Percentiles rank a stretch among this genome's conserved stretches.
Conservation (phyloP, 2,329 filamentous ascomycete species). For the Polytolypa hystricis region DNA sequence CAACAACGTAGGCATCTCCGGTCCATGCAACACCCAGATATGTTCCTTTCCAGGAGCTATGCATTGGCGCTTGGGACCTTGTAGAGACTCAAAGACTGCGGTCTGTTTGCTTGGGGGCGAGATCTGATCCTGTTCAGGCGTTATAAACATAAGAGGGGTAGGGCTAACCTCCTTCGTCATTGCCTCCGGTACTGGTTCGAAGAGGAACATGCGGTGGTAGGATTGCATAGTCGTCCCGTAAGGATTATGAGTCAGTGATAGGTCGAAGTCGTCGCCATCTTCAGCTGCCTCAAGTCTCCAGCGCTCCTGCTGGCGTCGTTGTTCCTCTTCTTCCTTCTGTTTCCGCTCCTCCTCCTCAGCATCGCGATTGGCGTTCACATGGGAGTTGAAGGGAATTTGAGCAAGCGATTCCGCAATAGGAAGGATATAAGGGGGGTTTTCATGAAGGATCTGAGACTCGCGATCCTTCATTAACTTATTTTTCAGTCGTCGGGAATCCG, state of each 20-base stretch:
- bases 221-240: slow-evolving; percentile 19
- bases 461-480: slow-evolving; percentile 25
- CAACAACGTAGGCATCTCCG: slow-evolving; percentile 12
- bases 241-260: slow-evolving; percentile 6
- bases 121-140: slow-evolving; percentile 18
- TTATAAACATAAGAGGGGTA: slow-evolving; percentile 18
- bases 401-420: slow-evolving; percentile 25
- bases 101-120: slow-evolving; percentile 15
- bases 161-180: slow-evolving; percentile 12
- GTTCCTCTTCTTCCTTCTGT: slow-evolving; percentile 9
- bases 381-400: slow-evolving; percentile 8
- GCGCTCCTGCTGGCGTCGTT: too few species aligned
- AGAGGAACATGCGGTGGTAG: slow-evolving; percentile 19
- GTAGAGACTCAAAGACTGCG: slow-evolving; percentile 13
- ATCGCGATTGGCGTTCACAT: slow-evolving; percentile 14
- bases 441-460: slow-evolving; percentile 23
- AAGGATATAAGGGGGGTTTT: slow-evolving; percentile 27
- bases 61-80: slow-evolving; percentile 15
- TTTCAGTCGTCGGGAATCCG: slow-evolving; percentile 15
- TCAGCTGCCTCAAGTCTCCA: too few species aligned
- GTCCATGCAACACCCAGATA: slow-evolving; percentile 17
- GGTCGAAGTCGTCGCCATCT: too few species aligned
- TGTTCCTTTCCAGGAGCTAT: slow-evolving; percentile 18
- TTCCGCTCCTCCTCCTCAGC: slow-evolving; percentile 11
- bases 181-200: slow-evolving; percentile 11